Evolutionary conservation across 2,329 filamentous ascomycete genomes (phyloP).

Genomic region (Alternaria viburni): DNA sequence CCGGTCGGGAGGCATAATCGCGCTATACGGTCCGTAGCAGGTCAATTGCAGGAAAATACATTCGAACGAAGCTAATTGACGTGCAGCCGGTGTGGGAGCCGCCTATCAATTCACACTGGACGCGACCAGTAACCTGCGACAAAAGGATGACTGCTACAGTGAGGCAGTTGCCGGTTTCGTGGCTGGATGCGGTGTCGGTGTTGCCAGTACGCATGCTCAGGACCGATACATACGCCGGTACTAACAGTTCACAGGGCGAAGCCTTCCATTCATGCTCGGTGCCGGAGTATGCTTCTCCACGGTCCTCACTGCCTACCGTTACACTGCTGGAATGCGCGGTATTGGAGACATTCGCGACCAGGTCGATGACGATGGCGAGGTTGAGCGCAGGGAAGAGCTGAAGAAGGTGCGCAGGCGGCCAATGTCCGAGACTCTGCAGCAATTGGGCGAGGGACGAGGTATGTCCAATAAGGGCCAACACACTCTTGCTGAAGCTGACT

Average conservation of each 20-base stretch:
- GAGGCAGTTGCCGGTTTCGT: constrained; percentile 77
- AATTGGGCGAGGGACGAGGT: constrained; percentile 90
- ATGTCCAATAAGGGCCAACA: constrained; percentile 33
- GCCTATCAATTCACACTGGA: constrained; percentile 78
- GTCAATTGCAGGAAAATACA: background rate
- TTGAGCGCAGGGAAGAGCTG: constrained; percentile 75
- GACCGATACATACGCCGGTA: background rate
- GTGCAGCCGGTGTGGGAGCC: constrained; percentile 71
- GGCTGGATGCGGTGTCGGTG: constrained; percentile 73
- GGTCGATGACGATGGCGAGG: constrained; percentile 72
- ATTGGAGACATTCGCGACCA: constrained; percentile 52
- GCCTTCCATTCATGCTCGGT: constrained; percentile 73
- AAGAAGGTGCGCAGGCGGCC: constrained; percentile 77
- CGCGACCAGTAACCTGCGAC: constrained; percentile 81
- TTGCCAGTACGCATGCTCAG: constrained; percentile 65
- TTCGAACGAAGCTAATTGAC: constrained; percentile 35
- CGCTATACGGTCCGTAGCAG: constrained; percentile 63
- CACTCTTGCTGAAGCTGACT: constrained; percentile 18
- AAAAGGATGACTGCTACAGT: constrained; percentile 82
- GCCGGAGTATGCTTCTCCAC: constrained; percentile 67
- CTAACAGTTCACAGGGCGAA: constrained; percentile 58
- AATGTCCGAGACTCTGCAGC: constrained; percentile 77
- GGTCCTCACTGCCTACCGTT: constrained; percentile 69
- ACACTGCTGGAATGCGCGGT: constrained; percentile 68
- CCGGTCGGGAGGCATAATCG: constrained; percentile 76